A percentile compares a stretch with the other conserved stretches of the same genome.
These are phyloP conservation scores for Apiospora aurea DNA, from an alignment of 2,329 filamentous ascomycete genomes.

Conservation along the genomic window DNA sequence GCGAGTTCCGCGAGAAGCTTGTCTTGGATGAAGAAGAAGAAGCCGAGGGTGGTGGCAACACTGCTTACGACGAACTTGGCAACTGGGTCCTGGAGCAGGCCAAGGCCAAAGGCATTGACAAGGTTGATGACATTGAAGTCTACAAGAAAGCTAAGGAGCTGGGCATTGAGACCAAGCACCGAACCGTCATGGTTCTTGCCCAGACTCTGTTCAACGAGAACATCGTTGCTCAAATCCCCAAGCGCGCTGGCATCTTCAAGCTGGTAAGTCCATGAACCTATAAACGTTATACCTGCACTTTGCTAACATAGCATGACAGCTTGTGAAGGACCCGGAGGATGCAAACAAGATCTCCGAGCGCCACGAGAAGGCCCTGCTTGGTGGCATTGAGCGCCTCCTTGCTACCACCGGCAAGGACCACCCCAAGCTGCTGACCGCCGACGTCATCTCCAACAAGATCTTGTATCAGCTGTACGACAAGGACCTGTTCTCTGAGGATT, in stretches of 20 bases:
- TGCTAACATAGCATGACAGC: conserved; percentile 48
- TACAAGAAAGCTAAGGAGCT: conserved; percentile 97
- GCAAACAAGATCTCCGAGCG: conserved; percentile 68
- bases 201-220: conserved; percentile 94
- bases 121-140: conserved; percentile 87
- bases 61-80: conserved; percentile 87
- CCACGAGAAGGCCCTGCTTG: conserved; percentile 94
- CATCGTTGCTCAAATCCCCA: conserved; percentile 85
- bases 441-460: conserved; percentile 83
- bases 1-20: conserved; percentile 91
- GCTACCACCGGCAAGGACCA: conserved; percentile 74
- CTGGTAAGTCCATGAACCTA: conserved; percentile 61
- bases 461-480: conserved; percentile 90
- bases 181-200: conserved; percentile 87
- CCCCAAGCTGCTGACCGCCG: conserved; percentile 72
- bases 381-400: conserved; percentile 92
- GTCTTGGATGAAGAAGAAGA: conserved; percentile 84
- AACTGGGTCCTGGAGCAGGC: conserved; percentile 86
- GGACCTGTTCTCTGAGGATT: conserved; percentile 87
- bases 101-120: conserved; percentile 75
- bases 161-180: conserved; percentile 93
- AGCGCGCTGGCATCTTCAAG: conserved; percentile 86
- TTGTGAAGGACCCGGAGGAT: conserved; percentile 63
- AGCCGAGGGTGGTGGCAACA: conserved; percentile 76
- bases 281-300: conserved; percentile 39